Percentiles rank a stretch among this genome's conserved stretches.
Evolutionary conservation across 306 rosid genomes (phyloP).

Genomic region (Quercus dentata): DNA sequence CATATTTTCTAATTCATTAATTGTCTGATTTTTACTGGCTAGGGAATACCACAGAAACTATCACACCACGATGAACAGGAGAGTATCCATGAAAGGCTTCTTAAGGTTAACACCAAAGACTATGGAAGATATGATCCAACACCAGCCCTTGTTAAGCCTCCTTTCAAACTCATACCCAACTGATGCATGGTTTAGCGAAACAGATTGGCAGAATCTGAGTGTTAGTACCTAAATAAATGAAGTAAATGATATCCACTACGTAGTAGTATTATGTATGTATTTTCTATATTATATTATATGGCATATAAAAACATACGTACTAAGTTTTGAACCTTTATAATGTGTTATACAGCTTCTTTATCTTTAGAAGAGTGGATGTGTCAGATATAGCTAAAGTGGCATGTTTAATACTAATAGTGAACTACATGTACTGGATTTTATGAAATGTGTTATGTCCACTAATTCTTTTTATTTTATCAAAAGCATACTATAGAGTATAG

Average conservation of each 20-base stretch:
- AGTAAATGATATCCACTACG: neutral
- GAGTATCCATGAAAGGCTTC: constrained; percentile 73
- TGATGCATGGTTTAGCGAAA: constrained; percentile 14
- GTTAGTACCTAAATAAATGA: neutral
- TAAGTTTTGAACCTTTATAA: neutral
- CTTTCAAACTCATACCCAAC: constrained; percentile 94
- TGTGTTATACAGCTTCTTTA: neutral
- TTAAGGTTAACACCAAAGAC: constrained; percentile 67
- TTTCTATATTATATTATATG: neutral
- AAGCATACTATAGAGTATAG: too few species aligned
- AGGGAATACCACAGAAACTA: constrained; percentile 16
- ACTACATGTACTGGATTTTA: neutral
- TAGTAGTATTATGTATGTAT: neutral
- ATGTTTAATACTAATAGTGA: neutral
- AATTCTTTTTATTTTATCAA: too few species aligned
- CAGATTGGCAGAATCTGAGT: neutral
- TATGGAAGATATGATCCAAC: constrained; percentile 92
- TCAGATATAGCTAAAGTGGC: neutral
- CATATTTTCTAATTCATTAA: neutral
- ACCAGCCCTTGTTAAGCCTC: constrained; percentile 86
- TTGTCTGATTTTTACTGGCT: neutral
- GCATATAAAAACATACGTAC: neutral
- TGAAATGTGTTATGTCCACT: too few species aligned
- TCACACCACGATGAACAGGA: constrained; percentile 30
- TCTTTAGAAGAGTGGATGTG: neutral